Percentiles rank a stretch among this genome's conserved stretches.
These are phyloP conservation scores for Populus deltoides DNA, from an alignment of 345 rosid genomes.

Conservation along the genomic window DNA sequence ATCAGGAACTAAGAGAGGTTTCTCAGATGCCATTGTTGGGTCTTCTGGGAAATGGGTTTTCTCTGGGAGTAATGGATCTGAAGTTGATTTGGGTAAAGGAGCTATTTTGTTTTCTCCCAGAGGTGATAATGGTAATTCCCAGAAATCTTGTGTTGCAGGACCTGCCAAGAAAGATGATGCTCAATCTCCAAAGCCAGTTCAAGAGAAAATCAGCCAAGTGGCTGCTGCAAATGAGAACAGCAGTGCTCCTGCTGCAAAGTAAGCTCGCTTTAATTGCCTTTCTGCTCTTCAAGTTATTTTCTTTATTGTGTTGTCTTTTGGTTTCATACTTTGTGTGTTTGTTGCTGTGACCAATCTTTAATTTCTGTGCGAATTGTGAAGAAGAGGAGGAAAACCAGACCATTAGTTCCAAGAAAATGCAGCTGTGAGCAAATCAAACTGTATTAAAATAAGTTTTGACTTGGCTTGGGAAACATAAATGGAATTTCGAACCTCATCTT, in stretches of 20 bases:
- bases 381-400: background rate
- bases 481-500: background rate
- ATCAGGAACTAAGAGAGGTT: slow-evolving; percentile 66
- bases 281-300: background rate
- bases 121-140: slow-evolving; percentile 29
- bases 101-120: slow-evolving; percentile 43
- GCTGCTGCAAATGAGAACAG: slow-evolving; percentile 38
- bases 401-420: background rate
- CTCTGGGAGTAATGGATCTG: slow-evolving; percentile 38
- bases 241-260: slow-evolving; percentile 63
- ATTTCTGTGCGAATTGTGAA: background rate
- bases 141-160: slow-evolving; percentile 22
- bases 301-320: slow-evolving; percentile 1
- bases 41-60: slow-evolving; percentile 46
- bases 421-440: background rate
- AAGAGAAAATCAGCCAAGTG: slow-evolving; percentile 36
- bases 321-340: background rate
- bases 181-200: slow-evolving; percentile 32
- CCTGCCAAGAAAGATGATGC: slow-evolving; percentile 31
- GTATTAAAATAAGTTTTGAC: background rate
- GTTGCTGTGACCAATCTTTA: background rate
- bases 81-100: slow-evolving; percentile 40
- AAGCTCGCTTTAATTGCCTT: slow-evolving; percentile 13
- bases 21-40: slow-evolving; percentile 58
- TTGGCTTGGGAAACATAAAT: background rate